A percentile compares a stretch with the other conserved stretches of the same genome.
Conservation (phyloP, 495 filamentous ascomycete genomes). For the Mycothermus thermophilus region DNA sequence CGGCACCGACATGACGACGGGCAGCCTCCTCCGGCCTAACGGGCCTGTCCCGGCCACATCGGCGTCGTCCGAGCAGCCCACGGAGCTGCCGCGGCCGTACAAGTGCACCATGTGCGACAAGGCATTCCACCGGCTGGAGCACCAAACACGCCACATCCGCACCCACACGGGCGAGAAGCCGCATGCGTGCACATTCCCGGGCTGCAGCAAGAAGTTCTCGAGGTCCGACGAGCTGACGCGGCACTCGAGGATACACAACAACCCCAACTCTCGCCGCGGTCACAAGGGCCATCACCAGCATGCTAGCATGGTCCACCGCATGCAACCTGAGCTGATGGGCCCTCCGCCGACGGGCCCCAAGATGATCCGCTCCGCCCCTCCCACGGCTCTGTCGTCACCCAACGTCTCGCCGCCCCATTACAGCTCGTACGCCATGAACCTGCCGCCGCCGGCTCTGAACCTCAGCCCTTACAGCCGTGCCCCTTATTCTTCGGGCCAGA, state of each 20-base stretch:
- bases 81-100: conserved; percentile 86
- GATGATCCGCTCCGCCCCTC: conserved; percentile 65
- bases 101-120: conserved; percentile 98
- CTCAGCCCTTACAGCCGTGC: conserved; percentile 54
- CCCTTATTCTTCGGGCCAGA: conserved; percentile 31
- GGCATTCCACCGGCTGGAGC: conserved; percentile 95
- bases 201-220: conserved; percentile 95
- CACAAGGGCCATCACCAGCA: conserved; percentile 59
- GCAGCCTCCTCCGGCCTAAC: conserved; percentile 57
- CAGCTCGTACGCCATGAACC: conserved; percentile 55
- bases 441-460: conserved; percentile 34
- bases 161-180: conserved; percentile 98
- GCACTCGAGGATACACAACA: conserved; percentile 97
- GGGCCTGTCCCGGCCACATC: conserved; percentile 43
- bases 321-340: conserved; percentile 58
- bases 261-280: conserved; percentile 87
- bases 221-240: conserved; percentile 93
- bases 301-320: conserved; percentile 15
- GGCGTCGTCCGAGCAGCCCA: conserved; percentile 35
- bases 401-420: conserved; percentile 93
- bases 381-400: conserved; percentile 77
- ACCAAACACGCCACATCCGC: conserved; percentile 93
- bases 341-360: conserved; percentile 56
- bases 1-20: conserved; percentile 50
- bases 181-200: conserved; percentile 84